phyloP scores from a whole-genome alignment of 2,329 filamentous ascomycete species.

The Didymella sp. region DNA sequence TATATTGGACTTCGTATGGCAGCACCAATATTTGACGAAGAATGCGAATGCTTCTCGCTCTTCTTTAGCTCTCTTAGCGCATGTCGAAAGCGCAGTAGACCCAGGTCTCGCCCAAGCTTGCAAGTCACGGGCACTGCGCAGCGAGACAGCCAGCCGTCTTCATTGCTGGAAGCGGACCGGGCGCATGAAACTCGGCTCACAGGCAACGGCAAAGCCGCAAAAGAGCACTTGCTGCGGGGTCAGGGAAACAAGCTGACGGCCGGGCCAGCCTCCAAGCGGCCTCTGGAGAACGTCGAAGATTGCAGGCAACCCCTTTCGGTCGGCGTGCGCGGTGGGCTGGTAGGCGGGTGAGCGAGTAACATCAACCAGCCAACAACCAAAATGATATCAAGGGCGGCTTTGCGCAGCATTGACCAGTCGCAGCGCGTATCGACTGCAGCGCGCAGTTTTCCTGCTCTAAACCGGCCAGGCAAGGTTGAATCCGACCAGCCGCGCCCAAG shows the following conservation, averaged over 20 bases:
- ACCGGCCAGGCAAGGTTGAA: slow-evolving; percentile 17
- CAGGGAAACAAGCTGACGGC: slow-evolving; percentile 16
- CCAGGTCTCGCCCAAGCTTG: slow-evolving; percentile 1
- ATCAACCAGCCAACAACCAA: slow-evolving; percentile 11
- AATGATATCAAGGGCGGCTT: slow-evolving; percentile 20
- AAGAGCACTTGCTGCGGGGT: slow-evolving; percentile 19
- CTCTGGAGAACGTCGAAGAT: slow-evolving; percentile 16
- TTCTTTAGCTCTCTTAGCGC: background rate
- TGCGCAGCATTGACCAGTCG: slow-evolving; percentile 18
- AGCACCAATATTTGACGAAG: background rate
- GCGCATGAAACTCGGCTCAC: slow-evolving; percentile 18
- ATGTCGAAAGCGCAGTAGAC: background rate
- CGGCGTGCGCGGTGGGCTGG: slow-evolving; percentile 11
- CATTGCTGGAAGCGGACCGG: slow-evolving; percentile 13
- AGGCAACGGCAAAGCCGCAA: slow-evolving; percentile 15
- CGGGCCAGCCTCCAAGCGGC: slow-evolving; percentile 18
- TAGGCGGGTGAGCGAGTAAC: slow-evolving; percentile 17
- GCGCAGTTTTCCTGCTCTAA: slow-evolving; percentile 17
- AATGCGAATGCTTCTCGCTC: background rate
- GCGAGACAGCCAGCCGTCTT: slow-evolving; percentile 17
- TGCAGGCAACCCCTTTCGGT: slow-evolving; percentile 16
- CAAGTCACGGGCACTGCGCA: slow-evolving; percentile 8
- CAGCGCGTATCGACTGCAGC: slow-evolving; percentile 13
- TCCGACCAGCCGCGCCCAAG: slow-evolving; percentile 8
- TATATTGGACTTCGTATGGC: background rate